phyloP scores from a whole-genome alignment of 1,284 basidiomycete genomes.

The Trametes pubescens region DNA sequence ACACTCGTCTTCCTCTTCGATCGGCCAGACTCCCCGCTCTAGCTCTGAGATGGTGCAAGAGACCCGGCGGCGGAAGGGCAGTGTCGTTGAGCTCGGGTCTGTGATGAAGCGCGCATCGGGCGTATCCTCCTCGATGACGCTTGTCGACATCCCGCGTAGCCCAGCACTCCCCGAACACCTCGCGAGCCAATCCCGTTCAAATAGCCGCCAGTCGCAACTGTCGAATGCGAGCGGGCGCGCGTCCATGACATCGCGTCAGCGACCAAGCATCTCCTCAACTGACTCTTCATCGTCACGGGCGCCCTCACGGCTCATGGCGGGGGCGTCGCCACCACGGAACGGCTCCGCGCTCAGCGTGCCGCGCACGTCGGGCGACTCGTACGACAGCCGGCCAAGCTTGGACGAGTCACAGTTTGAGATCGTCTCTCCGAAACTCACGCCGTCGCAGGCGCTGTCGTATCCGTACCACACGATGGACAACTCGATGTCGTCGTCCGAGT shows the following conservation, averaged over 20 bases:
- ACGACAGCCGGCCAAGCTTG: slow-evolving; percentile 44
- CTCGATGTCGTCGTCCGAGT: slow-evolving; percentile 38
- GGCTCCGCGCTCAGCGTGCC: slow-evolving; percentile 34
- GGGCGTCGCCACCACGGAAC: slow-evolving; percentile 43
- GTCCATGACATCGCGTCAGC: slow-evolving; percentile 37
- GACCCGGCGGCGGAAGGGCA: slow-evolving; percentile 48
- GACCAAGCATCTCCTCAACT: slow-evolving; percentile 41
- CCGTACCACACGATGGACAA: slow-evolving; percentile 53
- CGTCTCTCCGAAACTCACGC: slow-evolving; percentile 39
- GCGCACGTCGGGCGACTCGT: slow-evolving; percentile 44
- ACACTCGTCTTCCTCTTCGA: slow-evolving; percentile 36
- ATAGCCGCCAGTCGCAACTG: slow-evolving; percentile 46
- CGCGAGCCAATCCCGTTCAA: slow-evolving; percentile 38
- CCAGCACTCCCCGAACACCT: slow-evolving; percentile 53
- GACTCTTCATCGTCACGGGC: slow-evolving; percentile 40
- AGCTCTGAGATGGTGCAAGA: slow-evolving; percentile 42
- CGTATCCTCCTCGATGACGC: slow-evolving; percentile 37
- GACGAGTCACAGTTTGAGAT: slow-evolving; percentile 49
- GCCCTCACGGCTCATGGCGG: slow-evolving; percentile 39
- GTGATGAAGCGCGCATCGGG: slow-evolving; percentile 41
- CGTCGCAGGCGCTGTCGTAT: slow-evolving; percentile 44
- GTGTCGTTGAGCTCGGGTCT: slow-evolving; percentile 46
- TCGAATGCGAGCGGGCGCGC: slow-evolving; percentile 31
- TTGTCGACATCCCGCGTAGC: slow-evolving; percentile 50
- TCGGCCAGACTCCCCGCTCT: slow-evolving; percentile 40